A percentile compares a stretch with the other conserved stretches of the same genome.
phyloP scores from a whole-genome alignment of 495 filamentous ascomycete species.

The Penicillium malachiteum region DNA sequence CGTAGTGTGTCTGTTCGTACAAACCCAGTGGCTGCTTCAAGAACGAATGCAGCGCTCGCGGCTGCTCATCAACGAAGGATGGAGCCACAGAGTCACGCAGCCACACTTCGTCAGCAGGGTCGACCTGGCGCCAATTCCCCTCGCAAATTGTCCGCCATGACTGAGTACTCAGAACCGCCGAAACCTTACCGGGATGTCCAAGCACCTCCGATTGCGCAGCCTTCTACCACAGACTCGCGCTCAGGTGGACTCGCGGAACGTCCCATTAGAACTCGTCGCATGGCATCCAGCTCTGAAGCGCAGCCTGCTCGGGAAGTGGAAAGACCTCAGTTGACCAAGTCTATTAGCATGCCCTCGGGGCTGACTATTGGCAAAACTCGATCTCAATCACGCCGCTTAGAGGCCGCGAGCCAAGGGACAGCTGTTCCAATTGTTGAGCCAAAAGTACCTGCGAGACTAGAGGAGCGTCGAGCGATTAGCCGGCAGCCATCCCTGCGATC shows the following conservation, averaged over 20 bases:
- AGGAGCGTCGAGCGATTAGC: constrained; percentile 13
- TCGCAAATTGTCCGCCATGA: constrained; percentile 30
- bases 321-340: constrained; percentile 29
- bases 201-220: constrained; percentile 13
- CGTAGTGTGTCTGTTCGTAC: constrained; percentile 28
- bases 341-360: constrained; percentile 32
- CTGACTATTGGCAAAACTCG: constrained; percentile 47
- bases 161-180: constrained; percentile 23
- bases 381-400: constrained; percentile 44
- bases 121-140: constrained; percentile 29
- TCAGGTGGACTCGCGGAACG: constrained; percentile 42
- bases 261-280: constrained; percentile 40
- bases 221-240: constrained; percentile 6
- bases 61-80: constrained; percentile 44
- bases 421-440: constrained; percentile 20
- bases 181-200: constrained; percentile 19
- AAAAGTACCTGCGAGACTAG: constrained; percentile 19
- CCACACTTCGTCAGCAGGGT: constrained; percentile 48
- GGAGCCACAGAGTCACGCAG: constrained; percentile 47
- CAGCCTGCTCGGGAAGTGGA: constrained; percentile 32
- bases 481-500: constrained; percentile 23
- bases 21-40: constrained; percentile 27
- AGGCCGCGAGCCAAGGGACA: constrained; percentile 31
- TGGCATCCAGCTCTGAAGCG: constrained; percentile 39
- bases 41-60: constrained; percentile 43